A percentile compares a stretch with the other conserved stretches of the same genome.
Evolutionary conservation across 2,329 filamentous ascomycete species (phyloP).

Genomic region (Hypoxylon sp.): DNA sequence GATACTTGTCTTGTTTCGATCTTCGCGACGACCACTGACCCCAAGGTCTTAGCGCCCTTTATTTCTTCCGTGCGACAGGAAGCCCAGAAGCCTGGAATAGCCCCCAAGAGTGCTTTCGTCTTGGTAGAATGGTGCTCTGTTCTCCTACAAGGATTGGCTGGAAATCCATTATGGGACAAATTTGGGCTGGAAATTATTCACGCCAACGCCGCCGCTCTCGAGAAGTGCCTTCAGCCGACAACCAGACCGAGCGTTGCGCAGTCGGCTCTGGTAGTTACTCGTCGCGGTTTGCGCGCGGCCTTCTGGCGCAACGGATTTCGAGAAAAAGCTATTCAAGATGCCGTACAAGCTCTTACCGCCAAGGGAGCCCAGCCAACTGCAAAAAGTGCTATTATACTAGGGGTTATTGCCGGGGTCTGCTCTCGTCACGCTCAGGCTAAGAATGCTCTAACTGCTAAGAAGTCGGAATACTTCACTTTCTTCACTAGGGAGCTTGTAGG

Average conservation of each 20-base stretch:
- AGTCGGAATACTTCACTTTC: constrained; percentile 82
- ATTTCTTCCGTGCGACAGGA: constrained; percentile 79
- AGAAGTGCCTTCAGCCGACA: constrained; percentile 79
- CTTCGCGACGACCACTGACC: constrained; percentile 70
- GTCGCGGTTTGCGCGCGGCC: constrained; percentile 83
- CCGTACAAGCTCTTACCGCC: constrained; percentile 76
- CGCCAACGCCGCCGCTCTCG: constrained; percentile 80
- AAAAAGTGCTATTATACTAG: constrained; percentile 83
- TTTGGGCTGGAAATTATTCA: constrained; percentile 76
- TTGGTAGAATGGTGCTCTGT: constrained; percentile 91
- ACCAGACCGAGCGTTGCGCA: constrained; percentile 76
- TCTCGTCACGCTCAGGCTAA: constrained; percentile 77
- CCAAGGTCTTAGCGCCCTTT: constrained; percentile 74
- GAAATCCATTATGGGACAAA: constrained; percentile 73
- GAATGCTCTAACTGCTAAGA: constrained; percentile 74
- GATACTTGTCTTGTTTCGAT: constrained; percentile 83
- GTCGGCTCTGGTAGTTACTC: constrained; percentile 82
- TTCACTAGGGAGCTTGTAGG: constrained; percentile 88
- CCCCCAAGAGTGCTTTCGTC: constrained; percentile 86
- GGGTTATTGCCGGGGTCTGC: constrained; percentile 89
- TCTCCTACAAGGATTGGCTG: constrained; percentile 79
- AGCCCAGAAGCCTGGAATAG: constrained; percentile 81
- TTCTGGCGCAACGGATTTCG: constrained; percentile 73
- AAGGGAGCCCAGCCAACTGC: constrained; percentile 76
- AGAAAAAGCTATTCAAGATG: constrained; percentile 72